Evolutionary conservation across 2,329 filamentous ascomycete genomes (phyloP).

Genomic region (Ilyonectria sp.): DNA sequence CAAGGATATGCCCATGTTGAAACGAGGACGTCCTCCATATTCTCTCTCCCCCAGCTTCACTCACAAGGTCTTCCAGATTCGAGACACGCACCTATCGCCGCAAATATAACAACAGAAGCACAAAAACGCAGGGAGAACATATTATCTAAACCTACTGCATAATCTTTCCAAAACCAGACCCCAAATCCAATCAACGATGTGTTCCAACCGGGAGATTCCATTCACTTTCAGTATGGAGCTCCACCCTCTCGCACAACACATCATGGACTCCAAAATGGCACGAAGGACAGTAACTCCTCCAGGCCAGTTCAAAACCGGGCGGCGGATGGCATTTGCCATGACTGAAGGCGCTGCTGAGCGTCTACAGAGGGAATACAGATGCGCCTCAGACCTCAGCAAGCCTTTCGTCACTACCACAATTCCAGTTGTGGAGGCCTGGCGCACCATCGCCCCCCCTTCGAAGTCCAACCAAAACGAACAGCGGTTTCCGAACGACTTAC

Average conservation of each 20-base stretch:
- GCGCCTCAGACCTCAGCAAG: not conserved
- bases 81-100: too few species aligned
- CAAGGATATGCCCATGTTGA: not conserved
- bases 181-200: not conserved
- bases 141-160: not conserved
- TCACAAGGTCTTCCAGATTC: too few species aligned
- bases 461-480: not conserved
- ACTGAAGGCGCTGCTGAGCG: not conserved
- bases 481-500: not conserved
- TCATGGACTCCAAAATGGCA: not conserved
- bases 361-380: not conserved
- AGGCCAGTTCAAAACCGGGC: not conserved
- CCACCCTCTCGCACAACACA: conserved; percentile 5
- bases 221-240: not conserved
- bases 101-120: not conserved
- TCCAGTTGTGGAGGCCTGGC: not conserved
- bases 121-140: not conserved
- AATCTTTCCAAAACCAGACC: not conserved
- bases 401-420: not conserved
- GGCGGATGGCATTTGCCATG: not conserved
- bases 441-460: not conserved
- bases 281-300: not conserved
- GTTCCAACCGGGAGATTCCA: not conserved
- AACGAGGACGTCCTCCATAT: not conserved
- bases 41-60: not conserved